A percentile compares a stretch with the other conserved stretches of the same genome.
phyloP scores from a whole-genome alignment of 192 early-diverging fungal species.

The Helicostylum pulchrum region DNA sequence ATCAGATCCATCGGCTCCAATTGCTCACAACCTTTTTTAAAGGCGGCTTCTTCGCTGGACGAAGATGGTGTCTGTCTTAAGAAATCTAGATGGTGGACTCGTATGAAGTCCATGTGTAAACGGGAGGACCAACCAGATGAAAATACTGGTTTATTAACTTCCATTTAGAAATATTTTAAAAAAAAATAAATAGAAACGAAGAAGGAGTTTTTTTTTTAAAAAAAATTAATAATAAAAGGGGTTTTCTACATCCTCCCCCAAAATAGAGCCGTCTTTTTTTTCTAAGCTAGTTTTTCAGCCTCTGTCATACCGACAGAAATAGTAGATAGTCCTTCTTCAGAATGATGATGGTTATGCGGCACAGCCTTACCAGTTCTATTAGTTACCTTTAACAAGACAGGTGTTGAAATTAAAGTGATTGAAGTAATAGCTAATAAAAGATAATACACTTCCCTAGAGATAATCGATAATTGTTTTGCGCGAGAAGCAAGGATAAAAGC shows the following conservation, averaged over 20 bases:
- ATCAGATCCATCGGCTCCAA: not conserved
- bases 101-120: not conserved
- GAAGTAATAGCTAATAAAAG: conserved; percentile 49
- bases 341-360: no score
- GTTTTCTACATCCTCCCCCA: no score
- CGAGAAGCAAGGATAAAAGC: conserved; percentile 54
- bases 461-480: conserved; percentile 51
- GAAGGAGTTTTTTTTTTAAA: no score
- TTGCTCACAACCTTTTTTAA: not conserved
- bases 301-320: no score
- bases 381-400: conserved; percentile 48
- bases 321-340: no score
- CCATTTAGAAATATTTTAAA: not conserved
- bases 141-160: conserved; percentile 9
- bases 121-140: conserved; percentile 2
- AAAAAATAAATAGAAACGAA: no score
- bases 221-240: no score
- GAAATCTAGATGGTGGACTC: conserved; percentile 6
- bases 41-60: not conserved
- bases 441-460: conserved; percentile 54
- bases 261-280: no score
- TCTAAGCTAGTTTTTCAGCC: no score
- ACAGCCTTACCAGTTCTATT: not conserved
- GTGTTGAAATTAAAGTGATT: conserved; percentile 48
- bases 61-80: not conserved